Evolutionary conservation across 179 eudicot genomes (phyloP).

Genomic region (Silene coronaria): DNA sequence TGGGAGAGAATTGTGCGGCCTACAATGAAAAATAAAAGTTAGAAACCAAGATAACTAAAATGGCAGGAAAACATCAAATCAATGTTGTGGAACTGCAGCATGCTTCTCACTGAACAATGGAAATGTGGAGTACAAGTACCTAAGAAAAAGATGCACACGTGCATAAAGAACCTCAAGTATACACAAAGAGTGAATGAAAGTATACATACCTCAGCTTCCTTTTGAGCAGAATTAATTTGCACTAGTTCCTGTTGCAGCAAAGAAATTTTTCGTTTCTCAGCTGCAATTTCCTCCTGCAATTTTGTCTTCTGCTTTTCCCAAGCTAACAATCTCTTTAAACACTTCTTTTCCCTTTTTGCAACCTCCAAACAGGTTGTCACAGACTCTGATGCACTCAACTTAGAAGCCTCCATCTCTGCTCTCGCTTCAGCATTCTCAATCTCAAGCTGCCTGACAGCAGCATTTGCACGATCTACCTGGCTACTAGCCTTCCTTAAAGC

Average conservation of each 20-base stretch:
- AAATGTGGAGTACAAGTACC: background rate
- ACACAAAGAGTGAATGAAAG: background rate
- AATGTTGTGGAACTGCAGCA: background rate
- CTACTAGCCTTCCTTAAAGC: conserved; percentile 86
- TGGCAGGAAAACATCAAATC: background rate
- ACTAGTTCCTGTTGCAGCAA: conserved; percentile 59
- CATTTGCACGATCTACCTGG: conserved; percentile 91
- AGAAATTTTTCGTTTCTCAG: conserved; percentile 61
- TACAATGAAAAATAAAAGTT: background rate
- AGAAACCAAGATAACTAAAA: background rate
- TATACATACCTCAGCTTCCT: conserved; percentile 64
- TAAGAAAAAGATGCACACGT: background rate
- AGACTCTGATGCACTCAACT: conserved; percentile 92
- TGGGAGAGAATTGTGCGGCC: background rate
- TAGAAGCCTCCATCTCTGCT: conserved; percentile 98
- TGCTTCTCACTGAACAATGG: conserved; percentile 3
- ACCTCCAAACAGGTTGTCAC: conserved; percentile 69
- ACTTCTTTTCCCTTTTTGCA: conserved; percentile 89
- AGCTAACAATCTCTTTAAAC: conserved; percentile 72
- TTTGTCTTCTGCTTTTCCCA: conserved; percentile 96
- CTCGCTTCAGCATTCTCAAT: conserved; percentile 89
- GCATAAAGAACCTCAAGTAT: conserved; percentile 7
- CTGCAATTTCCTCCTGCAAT: conserved; percentile 79
- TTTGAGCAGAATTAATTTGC: conserved; percentile 59
- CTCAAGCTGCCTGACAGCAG: conserved; percentile 81